Evolutionary conservation across 306 rosid species (phyloP).

Genomic region (Adenanthera pavonina): DNA sequence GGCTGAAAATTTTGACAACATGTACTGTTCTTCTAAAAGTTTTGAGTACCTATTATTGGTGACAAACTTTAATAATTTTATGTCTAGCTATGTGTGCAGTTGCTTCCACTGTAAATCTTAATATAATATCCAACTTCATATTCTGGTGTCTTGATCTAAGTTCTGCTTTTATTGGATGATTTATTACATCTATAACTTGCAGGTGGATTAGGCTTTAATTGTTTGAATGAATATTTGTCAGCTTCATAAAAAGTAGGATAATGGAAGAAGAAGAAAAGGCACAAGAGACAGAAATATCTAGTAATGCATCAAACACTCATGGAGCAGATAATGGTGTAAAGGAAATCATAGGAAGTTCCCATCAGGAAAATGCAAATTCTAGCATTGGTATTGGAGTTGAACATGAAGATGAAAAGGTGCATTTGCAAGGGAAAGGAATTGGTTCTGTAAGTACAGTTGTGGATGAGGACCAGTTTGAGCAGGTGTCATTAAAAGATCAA

Average conservation of each 20-base stretch:
- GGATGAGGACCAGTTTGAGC: slow-evolving; percentile 69
- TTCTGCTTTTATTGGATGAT: background rate
- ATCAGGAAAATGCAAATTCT: slow-evolving; percentile 37
- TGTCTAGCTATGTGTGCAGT: background rate
- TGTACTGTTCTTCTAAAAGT: background rate
- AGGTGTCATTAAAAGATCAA: slow-evolving; percentile 71
- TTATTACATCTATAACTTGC: slow-evolving; percentile 41
- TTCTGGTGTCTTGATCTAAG: slow-evolving; percentile 19
- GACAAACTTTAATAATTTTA: slow-evolving; percentile 9
- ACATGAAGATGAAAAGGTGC: slow-evolving; percentile 37
- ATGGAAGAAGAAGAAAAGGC: slow-evolving; percentile 88
- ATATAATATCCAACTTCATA: background rate
- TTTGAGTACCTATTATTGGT: background rate
- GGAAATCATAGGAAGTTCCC: slow-evolving; percentile 41
- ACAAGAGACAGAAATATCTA: slow-evolving; percentile 50
- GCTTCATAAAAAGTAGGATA: slow-evolving; percentile 34
- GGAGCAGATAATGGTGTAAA: slow-evolving; percentile 48
- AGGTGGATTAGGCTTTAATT: slow-evolving; percentile 49
- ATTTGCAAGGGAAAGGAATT: slow-evolving; percentile 45
- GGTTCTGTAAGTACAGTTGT: slow-evolving; percentile 41
- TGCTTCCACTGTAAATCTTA: background rate
- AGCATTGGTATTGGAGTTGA: slow-evolving; percentile 41
- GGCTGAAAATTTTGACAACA: background rate
- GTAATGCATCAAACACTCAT: slow-evolving; percentile 43
- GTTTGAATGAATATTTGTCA: slow-evolving; percentile 49